Base-by-base conservation (phyloP, 1,284 basidiomycete species). In the Abortiporus biennis region DNA sequence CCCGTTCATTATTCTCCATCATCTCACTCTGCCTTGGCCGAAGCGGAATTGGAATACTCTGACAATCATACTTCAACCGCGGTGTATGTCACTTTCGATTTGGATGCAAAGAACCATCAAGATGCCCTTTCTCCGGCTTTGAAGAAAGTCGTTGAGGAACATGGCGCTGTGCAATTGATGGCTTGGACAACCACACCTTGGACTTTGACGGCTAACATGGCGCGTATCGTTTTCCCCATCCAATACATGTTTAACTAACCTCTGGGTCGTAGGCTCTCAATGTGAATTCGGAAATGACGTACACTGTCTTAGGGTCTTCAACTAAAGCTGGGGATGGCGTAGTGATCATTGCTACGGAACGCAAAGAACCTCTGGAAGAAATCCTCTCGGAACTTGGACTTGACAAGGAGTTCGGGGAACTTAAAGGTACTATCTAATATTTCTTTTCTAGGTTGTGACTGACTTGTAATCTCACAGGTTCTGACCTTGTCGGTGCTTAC, bases 141-240 rank as follows among this genome's bases (percentile, higher is more conserved):
- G 15, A 55, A 55, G 31, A 36, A 52, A 13, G 34, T 58, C 11
- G 42, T 54, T 4, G 40, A 49, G 4, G 46, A 44, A 1, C 40
- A 49, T 21, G 38, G 47, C 20, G 52, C 59, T 13, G 61, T 85
- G 2, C 72, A 75, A 15, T 54, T 95, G 8, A 68, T 93, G 23
- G 86, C 97, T n/a, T 99, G 96, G 96, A 99, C 95, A 1, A 99
- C 96, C 0, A 99, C 95, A 0, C 92, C 96, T 0, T 99, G 95
- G 95, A 97, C 92, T 5, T 67, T 99, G 36, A 91, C 91, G 1
- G 91, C 92, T 1, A 99, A 99, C 57, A 92, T 95, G 85, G 92
- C 91, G 52, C 34, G 73, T 49, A 4, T n/a, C 6, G n/a, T 12
- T 17, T 9, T 32, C 8, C n/a, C 24, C 42, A 32, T 30, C 39